phyloP scores from a whole-genome alignment of 495 filamentous ascomycete genomes.

The Penicillium riverlandense region DNA sequence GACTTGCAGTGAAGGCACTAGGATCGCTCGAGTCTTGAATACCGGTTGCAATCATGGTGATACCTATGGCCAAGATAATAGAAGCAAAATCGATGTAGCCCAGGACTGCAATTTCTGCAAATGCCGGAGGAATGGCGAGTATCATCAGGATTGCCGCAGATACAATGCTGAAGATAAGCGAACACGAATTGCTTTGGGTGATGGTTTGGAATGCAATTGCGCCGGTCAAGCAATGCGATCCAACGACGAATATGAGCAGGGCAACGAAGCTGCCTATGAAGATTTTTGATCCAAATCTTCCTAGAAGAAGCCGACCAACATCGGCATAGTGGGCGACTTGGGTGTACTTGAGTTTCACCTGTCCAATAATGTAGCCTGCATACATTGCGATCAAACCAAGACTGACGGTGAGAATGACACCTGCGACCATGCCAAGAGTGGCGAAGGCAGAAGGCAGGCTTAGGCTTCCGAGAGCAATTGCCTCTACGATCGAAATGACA shows the following conservation, averaged over 20 bases:
- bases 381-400: constrained; percentile 63
- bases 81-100: constrained; percentile 57
- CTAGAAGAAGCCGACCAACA: constrained; percentile 54
- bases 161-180: constrained; percentile 54
- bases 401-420: constrained; percentile 44
- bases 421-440: constrained; percentile 51
- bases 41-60: constrained; percentile 61
- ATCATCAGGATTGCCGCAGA: constrained; percentile 56
- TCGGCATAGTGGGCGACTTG: constrained; percentile 61
- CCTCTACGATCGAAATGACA: constrained; percentile 52
- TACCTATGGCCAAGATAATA: constrained; percentile 56
- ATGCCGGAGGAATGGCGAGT: constrained; percentile 52
- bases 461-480: constrained; percentile 56
- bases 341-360: constrained; percentile 61
- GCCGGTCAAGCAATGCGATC: constrained; percentile 64
- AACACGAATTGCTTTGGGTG: constrained; percentile 52
- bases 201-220: constrained; percentile 61
- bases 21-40: constrained; percentile 28
- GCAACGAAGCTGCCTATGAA: constrained; percentile 45
- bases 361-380: constrained; percentile 63
- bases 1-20: constrained; percentile 21
- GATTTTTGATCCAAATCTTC: constrained; percentile 39
- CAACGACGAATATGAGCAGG: constrained; percentile 60
- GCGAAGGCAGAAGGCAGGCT: constrained; percentile 54
- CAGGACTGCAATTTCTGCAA: constrained; percentile 49